Base-by-base conservation (phyloP, 371 early-diverging fungal genomes). In the Smittium culicis region DNA sequence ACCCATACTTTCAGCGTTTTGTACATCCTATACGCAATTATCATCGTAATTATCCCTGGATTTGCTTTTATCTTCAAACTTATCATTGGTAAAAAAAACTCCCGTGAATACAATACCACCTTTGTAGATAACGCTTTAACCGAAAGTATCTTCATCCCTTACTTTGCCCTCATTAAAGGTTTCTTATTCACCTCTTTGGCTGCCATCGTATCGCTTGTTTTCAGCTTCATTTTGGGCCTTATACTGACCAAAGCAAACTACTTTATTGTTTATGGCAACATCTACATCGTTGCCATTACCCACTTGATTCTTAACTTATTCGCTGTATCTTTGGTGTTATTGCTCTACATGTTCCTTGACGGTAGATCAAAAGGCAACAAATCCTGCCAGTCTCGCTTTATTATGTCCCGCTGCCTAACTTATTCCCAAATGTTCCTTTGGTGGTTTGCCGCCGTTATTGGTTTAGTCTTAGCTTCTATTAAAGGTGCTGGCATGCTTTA, bases 401-500 rank as follows among this genome's bases (percentile, higher is more conserved):
- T 63, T 1, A 63, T 31, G 63, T 63, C 63, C 3, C 63, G 63
- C n/a, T n/a, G 20, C n/a, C n/a, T 63, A 35, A 30, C 63, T n/a
- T 63, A 63, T 35, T n/a, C 31, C 3, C 63, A 63, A n/a, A n/a
- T 63, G 63, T 63, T 34, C 63, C 20, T 63, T 2, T 63, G 63
- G 63, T 63, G 31, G 31, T 5, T 63, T 63, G 63, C 34, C 5
- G n/a, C 32, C n/a, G 2, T 63, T 63, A 27, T 63, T 14, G 63
- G 63, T 11, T 32, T 27, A 8, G 63, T 63, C n/a, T 14, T 33
- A n/a, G n/a, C 63, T 30, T 5, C 24, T 27, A n/a, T 32, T 11
- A n/a, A 33, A 33, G 63, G 63, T 17, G 35, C 32, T 63, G 63
- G 63, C 8, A 63, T 63, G 63, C n/a, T 63, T 30, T 63, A 63